These are phyloP conservation scores for Acanthochlamys bracteata DNA, from an alignment of 106 monocot genomes.

Conservation along the genomic window DNA sequence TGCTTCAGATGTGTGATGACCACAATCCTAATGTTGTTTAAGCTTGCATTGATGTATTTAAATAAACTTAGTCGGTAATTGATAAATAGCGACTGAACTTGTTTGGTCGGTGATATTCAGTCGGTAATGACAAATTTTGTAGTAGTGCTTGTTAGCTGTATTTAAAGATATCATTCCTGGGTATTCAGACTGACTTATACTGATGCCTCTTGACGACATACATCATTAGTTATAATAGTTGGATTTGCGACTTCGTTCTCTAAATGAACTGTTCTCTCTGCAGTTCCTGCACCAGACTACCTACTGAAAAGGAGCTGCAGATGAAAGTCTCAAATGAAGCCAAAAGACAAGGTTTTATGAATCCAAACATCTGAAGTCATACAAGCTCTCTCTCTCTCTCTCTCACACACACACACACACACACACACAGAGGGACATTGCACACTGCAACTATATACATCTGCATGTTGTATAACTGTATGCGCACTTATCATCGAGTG, in stretches of 20 bases:
- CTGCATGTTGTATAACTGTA: not conserved
- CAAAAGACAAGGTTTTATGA: slow-evolving; percentile 69
- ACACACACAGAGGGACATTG: not conserved
- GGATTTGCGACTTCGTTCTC: not conserved
- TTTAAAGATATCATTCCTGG: slow-evolving; percentile 97
- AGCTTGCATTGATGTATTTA: slow-evolving; percentile 72
- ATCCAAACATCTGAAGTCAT: slow-evolving; percentile 71
- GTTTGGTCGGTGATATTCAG: no score
- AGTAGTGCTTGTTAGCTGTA: slow-evolving; percentile 78
- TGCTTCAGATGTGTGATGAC: slow-evolving; percentile 66
- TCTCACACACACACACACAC: not conserved
- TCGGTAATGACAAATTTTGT: no score
- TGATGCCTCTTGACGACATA: not conserved
- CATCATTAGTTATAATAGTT: not conserved
- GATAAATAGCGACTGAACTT: no score
- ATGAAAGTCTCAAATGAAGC: slow-evolving; percentile 87
- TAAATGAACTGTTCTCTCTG: not conserved
- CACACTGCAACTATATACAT: not conserved
- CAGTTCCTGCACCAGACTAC: slow-evolving; percentile 86
- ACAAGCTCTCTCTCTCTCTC: slow-evolving; percentile 45
- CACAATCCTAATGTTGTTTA: slow-evolving; percentile 56
- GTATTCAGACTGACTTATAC: slow-evolving; percentile 15
- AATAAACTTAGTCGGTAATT: no score
- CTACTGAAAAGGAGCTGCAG: slow-evolving; percentile 81
- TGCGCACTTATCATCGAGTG: not conserved